Conservation (phyloP, 2,329 filamentous ascomycete genomes). For the Trematosphaeria pertusa region DNA sequence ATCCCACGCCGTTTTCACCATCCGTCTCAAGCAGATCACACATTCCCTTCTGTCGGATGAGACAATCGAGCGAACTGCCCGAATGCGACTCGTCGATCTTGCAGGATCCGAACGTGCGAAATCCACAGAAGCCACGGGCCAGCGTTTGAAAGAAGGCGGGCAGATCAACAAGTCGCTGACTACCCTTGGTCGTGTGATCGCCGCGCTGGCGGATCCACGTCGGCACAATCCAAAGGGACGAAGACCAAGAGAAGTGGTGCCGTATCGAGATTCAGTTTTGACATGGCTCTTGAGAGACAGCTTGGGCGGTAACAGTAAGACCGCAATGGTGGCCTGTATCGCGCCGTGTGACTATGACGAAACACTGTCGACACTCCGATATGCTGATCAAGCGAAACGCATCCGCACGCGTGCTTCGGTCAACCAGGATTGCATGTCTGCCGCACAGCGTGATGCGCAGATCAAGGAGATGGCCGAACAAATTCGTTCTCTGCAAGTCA, state of each 20-base stretch:
- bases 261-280: conserved; percentile 87
- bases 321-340: conserved; percentile 98
- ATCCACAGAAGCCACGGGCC: conserved; percentile 91
- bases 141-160: conserved; percentile 87
- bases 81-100: conserved; percentile 93
- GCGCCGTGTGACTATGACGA: conserved; percentile 96
- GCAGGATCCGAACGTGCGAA: conserved; percentile 95
- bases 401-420: conserved; percentile 94
- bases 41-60: conserved; percentile 97
- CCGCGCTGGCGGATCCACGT: conserved; percentile 79
- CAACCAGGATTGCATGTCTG: conserved; percentile 93
- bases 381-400: conserved; percentile 96
- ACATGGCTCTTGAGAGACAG: conserved; percentile 94
- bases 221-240: conserved; percentile 47
- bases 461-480: conserved; percentile 95
- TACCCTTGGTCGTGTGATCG: conserved; percentile 93
- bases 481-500: conserved; percentile 84
- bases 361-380: conserved; percentile 92
- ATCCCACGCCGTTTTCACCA: conserved; percentile 96
- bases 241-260: conserved; percentile 71
- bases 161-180: conserved; percentile 99
- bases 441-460: conserved; percentile 91
- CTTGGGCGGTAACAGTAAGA: conserved; percentile 95
- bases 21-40: conserved; percentile 97
- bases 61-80: conserved; percentile 91